Evolutionary conservation across 371 early-diverging fungal species (phyloP).

Genomic region (Zychaea mexicana): DNA sequence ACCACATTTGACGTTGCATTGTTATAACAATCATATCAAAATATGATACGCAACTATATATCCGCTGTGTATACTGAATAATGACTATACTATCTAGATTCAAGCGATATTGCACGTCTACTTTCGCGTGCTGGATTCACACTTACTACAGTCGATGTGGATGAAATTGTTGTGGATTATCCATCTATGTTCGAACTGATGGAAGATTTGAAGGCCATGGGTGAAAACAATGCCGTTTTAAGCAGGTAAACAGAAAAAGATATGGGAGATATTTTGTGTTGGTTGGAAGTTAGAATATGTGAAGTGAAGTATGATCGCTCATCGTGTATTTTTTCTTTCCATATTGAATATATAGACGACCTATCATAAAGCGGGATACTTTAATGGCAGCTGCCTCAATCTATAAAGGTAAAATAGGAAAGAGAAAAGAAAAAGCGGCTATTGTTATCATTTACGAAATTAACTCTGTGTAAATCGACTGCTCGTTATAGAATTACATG

Average conservation of each 20-base stretch:
- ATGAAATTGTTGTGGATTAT: constrained; percentile 90
- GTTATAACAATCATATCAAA: background rate
- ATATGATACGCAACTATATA: background rate
- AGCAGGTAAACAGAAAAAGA: constrained; percentile 48
- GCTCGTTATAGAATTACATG: constrained; percentile 73
- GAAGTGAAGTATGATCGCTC: no score
- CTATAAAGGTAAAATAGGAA: constrained; percentile 71
- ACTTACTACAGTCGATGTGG: constrained; percentile 92
- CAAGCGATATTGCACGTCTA: constrained; percentile 81
- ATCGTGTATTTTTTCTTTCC: no score
- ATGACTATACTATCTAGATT: no score
- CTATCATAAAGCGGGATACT: constrained; percentile 77
- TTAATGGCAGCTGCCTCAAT: constrained; percentile 85
- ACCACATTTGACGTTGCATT: background rate
- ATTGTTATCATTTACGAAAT: background rate
- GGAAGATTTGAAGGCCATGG: constrained; percentile 91
- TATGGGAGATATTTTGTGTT: background rate
- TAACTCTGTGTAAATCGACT: background rate
- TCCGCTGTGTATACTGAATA: no score
- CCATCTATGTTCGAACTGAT: constrained; percentile 92
- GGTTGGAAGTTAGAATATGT: no score
- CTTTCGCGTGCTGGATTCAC: constrained; percentile 85
- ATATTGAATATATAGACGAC: constrained; percentile 56
- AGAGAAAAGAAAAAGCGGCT: background rate
- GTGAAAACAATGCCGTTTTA: constrained; percentile 92